Evolutionary conservation across 2,329 filamentous ascomycete genomes (phyloP).

Genomic region (Hortaea sp.): DNA sequence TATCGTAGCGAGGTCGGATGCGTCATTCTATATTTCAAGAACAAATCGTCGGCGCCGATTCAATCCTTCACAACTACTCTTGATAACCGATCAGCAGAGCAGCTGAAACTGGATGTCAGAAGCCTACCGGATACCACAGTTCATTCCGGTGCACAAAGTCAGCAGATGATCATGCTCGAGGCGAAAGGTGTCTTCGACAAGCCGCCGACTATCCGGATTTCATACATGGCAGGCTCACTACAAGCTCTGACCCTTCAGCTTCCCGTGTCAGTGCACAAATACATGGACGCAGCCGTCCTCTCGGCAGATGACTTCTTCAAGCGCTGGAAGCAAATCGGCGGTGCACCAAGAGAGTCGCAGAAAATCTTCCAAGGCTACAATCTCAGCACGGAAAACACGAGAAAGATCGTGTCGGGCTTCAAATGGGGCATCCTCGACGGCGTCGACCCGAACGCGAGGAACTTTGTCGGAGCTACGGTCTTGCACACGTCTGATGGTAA

Average conservation of each 20-base stretch:
- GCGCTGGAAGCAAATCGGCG: conserved; percentile 97
- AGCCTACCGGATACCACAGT: conserved; percentile 77
- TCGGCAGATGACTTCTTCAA: conserved; percentile 94
- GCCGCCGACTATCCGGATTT: conserved; percentile 83
- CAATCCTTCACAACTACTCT: conserved; percentile 94
- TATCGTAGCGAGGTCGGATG: conserved; percentile 94
- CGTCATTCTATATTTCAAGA: conserved; percentile 89
- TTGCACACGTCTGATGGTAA: conserved; percentile 79
- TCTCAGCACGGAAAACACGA: conserved; percentile 61
- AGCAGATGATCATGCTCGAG: conserved; percentile 93
- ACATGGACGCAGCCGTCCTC: conserved; percentile 87
- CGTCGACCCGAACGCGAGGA: conserved; percentile 87
- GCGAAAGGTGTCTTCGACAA: conserved; percentile 70
- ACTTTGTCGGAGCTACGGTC: conserved; percentile 85
- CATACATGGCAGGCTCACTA: conserved; percentile 84
- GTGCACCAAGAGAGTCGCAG: conserved; percentile 76
- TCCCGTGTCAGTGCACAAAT: conserved; percentile 83
- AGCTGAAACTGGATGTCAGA: conserved; percentile 77
- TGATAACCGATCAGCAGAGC: conserved; percentile 57
- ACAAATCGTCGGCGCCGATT: conserved; percentile 78
- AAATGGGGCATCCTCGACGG: conserved; percentile 76
- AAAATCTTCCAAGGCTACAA: conserved; percentile 64
- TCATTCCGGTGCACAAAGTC: conserved; percentile 62
- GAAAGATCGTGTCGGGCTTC: conserved; percentile 69
- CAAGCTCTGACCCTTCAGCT: conserved; percentile 88